A percentile compares a stretch with the other conserved stretches of the same genome.
These are phyloP conservation scores for Cordyceps tenuipes DNA, from an alignment of 2,329 filamentous ascomycete species.

Conservation along the genomic window DNA sequence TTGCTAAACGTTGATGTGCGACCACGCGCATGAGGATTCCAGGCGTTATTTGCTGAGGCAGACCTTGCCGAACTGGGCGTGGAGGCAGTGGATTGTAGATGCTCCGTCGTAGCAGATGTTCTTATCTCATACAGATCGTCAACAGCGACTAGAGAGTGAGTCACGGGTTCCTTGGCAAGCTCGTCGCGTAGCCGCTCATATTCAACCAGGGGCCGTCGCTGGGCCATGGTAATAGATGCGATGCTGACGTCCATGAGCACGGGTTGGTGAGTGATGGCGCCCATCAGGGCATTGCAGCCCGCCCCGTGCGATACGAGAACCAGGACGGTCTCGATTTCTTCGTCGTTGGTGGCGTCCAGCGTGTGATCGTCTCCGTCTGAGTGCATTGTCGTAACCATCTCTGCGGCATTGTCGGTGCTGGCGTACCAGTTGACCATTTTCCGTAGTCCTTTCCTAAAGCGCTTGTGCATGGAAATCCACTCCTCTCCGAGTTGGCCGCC, in stretches of 20 bases:
- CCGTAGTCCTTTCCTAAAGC: conserved; percentile 73
- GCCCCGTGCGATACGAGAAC: conserved; percentile 90
- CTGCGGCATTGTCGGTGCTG: conserved; percentile 42
- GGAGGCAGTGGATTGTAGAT: conserved; percentile 45
- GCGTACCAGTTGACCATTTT: conserved; percentile 78
- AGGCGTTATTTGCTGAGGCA: conserved; percentile 25
- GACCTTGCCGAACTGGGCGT: conserved; percentile 27
- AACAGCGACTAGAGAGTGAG: conserved; percentile 33
- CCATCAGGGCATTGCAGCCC: conserved; percentile 90
- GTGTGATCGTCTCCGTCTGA: conserved; percentile 21
- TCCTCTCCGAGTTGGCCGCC: conserved; percentile 87
- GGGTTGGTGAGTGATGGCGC: conserved; percentile 83
- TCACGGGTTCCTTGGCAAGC: conserved; percentile 12
- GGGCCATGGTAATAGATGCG: conserved; percentile 84
- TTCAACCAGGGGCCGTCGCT: conserved; percentile 45
- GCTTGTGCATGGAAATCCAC: conserved; percentile 90
- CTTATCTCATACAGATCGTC: conserved; percentile 64
- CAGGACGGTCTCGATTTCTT: conserved; percentile 66
- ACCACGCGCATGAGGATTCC: conserved; percentile 25
- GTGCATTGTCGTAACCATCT: conserved; percentile 38
- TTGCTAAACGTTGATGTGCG: conserved; percentile 25
- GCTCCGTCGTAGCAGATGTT: conserved; percentile 66
- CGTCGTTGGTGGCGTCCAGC: conserved; percentile 28
- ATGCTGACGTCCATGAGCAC: conserved; percentile 85
- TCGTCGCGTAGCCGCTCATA: conserved; percentile 27